A percentile compares a stretch with the other conserved stretches of the same genome.
Conservation (phyloP, 164 flowering plant genomes). For the Nymphaea colorata region DNA sequence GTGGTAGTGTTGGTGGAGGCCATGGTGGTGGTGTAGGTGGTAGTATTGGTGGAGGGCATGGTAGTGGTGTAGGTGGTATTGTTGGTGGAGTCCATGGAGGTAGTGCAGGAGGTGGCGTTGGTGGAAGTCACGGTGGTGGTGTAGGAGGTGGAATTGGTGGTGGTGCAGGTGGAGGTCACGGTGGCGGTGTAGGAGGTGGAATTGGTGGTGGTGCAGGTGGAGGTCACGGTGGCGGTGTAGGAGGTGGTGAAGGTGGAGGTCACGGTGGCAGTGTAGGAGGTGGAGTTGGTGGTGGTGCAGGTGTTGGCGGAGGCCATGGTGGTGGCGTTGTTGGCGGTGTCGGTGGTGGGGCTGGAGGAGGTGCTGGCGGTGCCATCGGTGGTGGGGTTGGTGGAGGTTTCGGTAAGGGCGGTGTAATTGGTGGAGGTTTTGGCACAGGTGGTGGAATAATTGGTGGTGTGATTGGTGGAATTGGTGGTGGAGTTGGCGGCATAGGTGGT, state of each 20-base stretch:
- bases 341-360: not conserved
- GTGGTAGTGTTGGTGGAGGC: conserved; percentile 7
- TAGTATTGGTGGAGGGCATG: conserved; percentile 9
- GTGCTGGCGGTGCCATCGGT: not conserved
- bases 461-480: not conserved
- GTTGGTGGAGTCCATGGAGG: conserved; percentile 9
- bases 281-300: conserved; percentile 6
- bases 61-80: conserved; percentile 14
- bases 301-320: conserved; percentile 1
- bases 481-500: conserved; percentile 3
- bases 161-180: conserved; percentile 20
- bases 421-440: conserved; percentile 5
- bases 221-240: not conserved
- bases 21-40: conserved; percentile 13
- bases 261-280: conserved; percentile 16
- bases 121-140: conserved; percentile 18
- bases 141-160: conserved; percentile 21
- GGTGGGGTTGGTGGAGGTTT: conserved; percentile 7
- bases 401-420: conserved; percentile 4
- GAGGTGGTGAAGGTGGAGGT: conserved; percentile 8
- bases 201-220: conserved; percentile 9
- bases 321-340: conserved; percentile 5
- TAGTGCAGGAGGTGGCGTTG: conserved; percentile 13
- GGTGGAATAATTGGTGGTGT: conserved; percentile 2
- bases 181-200: conserved; percentile 12